Conservation (phyloP, 2,329 filamentous ascomycete species). For the Elsinoe arachidis region DNA sequence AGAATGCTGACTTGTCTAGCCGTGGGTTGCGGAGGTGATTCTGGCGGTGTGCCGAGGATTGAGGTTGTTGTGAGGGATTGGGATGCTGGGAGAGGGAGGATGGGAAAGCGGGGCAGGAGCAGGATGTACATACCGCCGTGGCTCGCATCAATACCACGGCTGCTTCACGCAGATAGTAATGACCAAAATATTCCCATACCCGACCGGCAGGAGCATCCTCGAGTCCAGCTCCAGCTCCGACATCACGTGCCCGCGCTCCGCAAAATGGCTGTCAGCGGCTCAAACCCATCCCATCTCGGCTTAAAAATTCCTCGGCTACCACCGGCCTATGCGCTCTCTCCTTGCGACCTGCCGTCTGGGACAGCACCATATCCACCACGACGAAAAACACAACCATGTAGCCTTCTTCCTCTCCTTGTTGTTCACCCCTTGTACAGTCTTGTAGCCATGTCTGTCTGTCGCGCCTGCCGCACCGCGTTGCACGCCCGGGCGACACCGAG, state of each 20-base stretch:
- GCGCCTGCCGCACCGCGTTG: conserved; percentile 1
- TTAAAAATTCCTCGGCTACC: neutral
- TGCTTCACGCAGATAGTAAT: neutral
- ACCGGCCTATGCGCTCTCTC: neutral
- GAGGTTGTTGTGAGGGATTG: neutral
- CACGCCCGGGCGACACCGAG: neutral
- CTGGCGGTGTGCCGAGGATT: neutral
- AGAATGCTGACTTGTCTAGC: neutral
- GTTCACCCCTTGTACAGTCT: neutral
- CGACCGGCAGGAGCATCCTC: neutral
- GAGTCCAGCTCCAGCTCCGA: neutral
- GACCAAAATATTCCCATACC: neutral
- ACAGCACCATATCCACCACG: conserved; percentile 4
- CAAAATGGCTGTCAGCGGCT: neutral
- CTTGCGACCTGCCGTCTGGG: conserved; percentile 1
- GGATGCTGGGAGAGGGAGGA: neutral
- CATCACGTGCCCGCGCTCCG: neutral
- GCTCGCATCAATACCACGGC: neutral
- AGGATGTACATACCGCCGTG: neutral
- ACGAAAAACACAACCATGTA: neutral
- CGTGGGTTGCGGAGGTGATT: conserved; percentile 2
- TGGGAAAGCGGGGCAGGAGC: neutral
- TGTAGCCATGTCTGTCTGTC: conserved; percentile 9
- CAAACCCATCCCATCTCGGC: neutral
- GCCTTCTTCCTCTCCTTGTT: neutral